These are phyloP conservation scores for Miscanthus sacchariflorus DNA, from an alignment of 202 grass and related monocot species.

Conservation along the genomic window DNA sequence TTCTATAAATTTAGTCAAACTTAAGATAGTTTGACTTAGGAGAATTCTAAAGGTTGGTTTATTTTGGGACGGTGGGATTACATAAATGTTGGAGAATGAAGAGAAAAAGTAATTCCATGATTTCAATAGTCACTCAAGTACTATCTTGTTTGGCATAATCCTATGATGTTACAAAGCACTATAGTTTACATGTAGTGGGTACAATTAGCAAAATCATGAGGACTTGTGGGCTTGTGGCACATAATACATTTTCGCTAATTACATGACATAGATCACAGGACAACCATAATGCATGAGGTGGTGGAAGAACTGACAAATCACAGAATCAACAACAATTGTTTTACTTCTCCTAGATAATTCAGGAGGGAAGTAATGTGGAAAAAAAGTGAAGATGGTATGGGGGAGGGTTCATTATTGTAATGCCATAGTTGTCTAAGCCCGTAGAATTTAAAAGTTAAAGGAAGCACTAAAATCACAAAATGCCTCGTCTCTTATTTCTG, in stretches of 20 bases:
- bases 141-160: background rate
- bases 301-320: background rate
- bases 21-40: no score
- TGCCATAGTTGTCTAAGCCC: background rate
- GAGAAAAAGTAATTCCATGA: conserved; percentile 2
- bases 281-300: background rate
- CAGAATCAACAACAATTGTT: no score
- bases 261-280: background rate
- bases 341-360: background rate
- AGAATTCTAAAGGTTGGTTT: no score
- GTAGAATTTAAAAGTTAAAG: conserved; percentile 3
- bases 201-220: background rate
- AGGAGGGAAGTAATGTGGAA: background rate
- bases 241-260: conserved; percentile 16
- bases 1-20: no score
- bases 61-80: no score
- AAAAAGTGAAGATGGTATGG: background rate
- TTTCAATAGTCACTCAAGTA: conserved; percentile 22
- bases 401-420: background rate
- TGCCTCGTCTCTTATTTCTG: background rate
- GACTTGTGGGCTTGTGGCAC: conserved; percentile 9
- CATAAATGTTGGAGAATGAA: conserved; percentile 15
- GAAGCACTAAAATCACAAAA: conserved; percentile 22
- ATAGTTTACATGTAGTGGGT: background rate
- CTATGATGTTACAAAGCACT: conserved; percentile 6